These are phyloP conservation scores for Phaeosphaeriaceae sp. DNA, from an alignment of 2,329 filamentous ascomycete genomes.

Conservation along the genomic window DNA sequence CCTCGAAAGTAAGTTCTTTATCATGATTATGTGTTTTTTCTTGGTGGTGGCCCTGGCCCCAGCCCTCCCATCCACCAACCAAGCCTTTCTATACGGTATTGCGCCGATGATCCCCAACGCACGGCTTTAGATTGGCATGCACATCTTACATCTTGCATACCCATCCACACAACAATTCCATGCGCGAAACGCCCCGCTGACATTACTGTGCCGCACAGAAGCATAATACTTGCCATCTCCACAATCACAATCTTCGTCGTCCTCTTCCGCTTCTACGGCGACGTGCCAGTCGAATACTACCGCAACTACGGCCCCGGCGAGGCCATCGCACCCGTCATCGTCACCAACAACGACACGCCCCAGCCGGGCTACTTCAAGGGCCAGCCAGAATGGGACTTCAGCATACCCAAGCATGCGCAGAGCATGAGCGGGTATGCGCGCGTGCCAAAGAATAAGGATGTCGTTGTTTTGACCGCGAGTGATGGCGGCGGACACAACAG, in stretches of 20 bases:
- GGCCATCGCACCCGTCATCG: conserved; percentile 16
- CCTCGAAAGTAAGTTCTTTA: conserved; percentile 16
- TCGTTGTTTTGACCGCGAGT: conserved; percentile 51
- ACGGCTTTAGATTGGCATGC: not conserved
- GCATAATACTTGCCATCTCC: conserved; percentile 28
- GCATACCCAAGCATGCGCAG: conserved; percentile 32
- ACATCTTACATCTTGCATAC: not conserved
- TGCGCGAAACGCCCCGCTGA: not conserved
- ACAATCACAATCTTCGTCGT: conserved; percentile 28
- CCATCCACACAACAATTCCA: not conserved
- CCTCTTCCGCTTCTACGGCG: conserved; percentile 34
- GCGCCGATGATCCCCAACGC: not conserved
- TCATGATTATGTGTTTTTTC: not conserved
- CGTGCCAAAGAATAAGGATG: conserved; percentile 42
- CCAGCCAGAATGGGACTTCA: conserved; percentile 43
- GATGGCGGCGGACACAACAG: conserved; percentile 53
- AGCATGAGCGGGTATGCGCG: conserved; percentile 40
- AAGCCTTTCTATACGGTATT: not conserved
- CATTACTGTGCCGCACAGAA: conserved; percentile 14
- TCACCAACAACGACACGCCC: conserved; percentile 30
- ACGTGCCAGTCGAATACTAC: conserved; percentile 36
- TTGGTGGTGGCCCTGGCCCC: not conserved
- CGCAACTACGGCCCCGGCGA: conserved; percentile 32
- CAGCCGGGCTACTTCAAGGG: conserved; percentile 42
- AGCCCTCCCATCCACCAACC: not conserved